Conservation (phyloP, 2,329 filamentous ascomycete species). For the Aquanectria penicillioides region DNA sequence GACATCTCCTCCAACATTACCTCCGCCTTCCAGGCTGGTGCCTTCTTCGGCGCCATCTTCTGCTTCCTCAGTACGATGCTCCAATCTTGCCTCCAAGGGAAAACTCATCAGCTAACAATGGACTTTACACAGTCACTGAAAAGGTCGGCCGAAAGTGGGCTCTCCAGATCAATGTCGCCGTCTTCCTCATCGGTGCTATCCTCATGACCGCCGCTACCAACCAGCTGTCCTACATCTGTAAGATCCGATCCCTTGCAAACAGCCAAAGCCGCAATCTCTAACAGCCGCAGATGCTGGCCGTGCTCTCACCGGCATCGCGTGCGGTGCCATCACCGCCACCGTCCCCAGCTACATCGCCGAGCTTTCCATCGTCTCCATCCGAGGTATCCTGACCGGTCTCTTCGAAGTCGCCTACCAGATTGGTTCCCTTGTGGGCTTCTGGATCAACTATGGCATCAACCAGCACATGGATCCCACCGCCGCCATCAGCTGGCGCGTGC, state of each 20-base stretch:
- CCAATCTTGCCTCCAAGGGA: no score
- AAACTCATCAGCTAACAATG: background rate
- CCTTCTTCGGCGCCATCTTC: conserved; percentile 63
- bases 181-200: conserved; percentile 57
- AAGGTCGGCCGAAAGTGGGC: conserved; percentile 61
- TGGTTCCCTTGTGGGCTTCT: conserved; percentile 62
- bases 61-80: conserved; percentile 50
- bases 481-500: conserved; percentile 57
- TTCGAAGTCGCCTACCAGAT: conserved; percentile 65
- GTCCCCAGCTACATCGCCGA: conserved; percentile 73
- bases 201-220: conserved; percentile 54
- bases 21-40: conserved; percentile 59
- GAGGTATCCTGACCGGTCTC: conserved; percentile 66
- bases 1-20: conserved; percentile 56
- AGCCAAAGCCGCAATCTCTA: background rate
- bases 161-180: conserved; percentile 55
- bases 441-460: conserved; percentile 58
- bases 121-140: conserved; percentile 50
- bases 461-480: conserved; percentile 48
- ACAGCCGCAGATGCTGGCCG: conserved; percentile 61
- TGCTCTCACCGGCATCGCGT: conserved; percentile 65
- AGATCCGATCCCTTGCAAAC: background rate
- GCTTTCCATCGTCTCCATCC: conserved; percentile 65
- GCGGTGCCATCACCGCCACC: conserved; percentile 66
- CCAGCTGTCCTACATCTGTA: conserved; percentile 56